Evolutionary conservation across 2,329 filamentous ascomycete species (phyloP).

Genomic region (Gremmenia infestans): DNA sequence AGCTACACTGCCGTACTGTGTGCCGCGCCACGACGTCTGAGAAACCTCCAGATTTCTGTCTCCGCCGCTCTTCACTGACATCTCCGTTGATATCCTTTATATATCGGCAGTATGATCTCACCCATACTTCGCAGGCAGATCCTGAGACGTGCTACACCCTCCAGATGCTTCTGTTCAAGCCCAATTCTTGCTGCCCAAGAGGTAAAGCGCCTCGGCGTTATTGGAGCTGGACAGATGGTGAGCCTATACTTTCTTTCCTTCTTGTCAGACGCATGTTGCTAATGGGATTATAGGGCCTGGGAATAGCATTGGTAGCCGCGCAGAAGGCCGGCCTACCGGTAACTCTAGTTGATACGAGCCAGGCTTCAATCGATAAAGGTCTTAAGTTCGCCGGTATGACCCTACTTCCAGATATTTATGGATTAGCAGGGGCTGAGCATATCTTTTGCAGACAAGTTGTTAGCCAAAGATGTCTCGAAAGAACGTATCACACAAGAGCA

Average conservation of each 20-base stretch:
- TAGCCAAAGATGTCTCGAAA: constrained; percentile 89
- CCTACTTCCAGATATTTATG: neutral
- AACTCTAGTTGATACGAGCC: constrained; percentile 76
- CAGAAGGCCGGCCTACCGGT: constrained; percentile 80
- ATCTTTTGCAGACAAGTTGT: constrained; percentile 68
- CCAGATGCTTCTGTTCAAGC: constrained; percentile 64
- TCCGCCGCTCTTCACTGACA: neutral
- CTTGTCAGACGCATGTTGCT: constrained; percentile 3
- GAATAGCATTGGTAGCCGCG: constrained; percentile 91
- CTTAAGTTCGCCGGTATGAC: constrained; percentile 75
- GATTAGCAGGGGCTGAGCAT: neutral
- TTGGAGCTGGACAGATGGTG: constrained; percentile 97
- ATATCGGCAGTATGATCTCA: constrained; percentile 24
- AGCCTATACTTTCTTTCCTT: constrained; percentile 22
- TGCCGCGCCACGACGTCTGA: neutral
- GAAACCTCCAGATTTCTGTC: neutral
- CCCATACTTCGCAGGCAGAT: constrained; percentile 24
- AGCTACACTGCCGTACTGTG: neutral
- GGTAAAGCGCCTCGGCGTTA: constrained; percentile 82
- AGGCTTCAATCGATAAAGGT: constrained; percentile 82
- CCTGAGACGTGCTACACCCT: constrained; percentile 19
- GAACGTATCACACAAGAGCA: constrained; percentile 77
- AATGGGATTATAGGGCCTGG: constrained; percentile 63
- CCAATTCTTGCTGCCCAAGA: constrained; percentile 57
- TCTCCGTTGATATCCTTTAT: constrained; percentile 1